Evolutionary conservation across 1,284 basidiomycete species (phyloP).

Genomic region (Trametes hirsuta): DNA sequence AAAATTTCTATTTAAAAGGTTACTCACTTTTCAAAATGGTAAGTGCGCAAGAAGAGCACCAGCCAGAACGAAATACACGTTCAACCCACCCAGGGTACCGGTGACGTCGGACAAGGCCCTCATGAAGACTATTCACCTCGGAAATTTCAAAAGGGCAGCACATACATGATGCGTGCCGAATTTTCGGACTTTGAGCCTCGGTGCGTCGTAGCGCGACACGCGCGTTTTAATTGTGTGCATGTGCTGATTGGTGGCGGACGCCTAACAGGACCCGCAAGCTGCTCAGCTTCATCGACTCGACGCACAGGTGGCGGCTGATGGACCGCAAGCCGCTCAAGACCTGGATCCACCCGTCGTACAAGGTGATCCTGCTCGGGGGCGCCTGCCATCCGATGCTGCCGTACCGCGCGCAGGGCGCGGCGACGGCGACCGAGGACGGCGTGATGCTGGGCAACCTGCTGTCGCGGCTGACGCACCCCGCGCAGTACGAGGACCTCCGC

Average conservation of each 20-base stretch:
- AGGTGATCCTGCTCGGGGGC: constrained; percentile 47
- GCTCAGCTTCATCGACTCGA: constrained; percentile 42
- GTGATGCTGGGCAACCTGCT: constrained; percentile 64
- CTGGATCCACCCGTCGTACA: constrained; percentile 44
- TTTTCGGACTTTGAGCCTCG: constrained; percentile 50
- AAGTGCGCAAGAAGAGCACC: too few species aligned
- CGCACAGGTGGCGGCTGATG: constrained; percentile 50
- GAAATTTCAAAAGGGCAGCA: constrained; percentile 52
- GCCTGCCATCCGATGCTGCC: constrained; percentile 71
- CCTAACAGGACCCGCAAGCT: constrained; percentile 43
- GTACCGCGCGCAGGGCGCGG: constrained; percentile 69
- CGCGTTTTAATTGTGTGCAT: not conserved
- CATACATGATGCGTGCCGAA: constrained; percentile 47
- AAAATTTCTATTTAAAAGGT: too few species aligned
- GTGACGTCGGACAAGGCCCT: too few species aligned
- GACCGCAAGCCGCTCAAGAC: constrained; percentile 44
- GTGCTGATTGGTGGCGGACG: not conserved
- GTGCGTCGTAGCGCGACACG: constrained; percentile 27
- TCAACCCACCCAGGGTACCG: too few species aligned
- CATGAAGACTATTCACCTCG: too few species aligned
- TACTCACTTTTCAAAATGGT: too few species aligned
- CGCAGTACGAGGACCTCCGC: constrained; percentile 57
- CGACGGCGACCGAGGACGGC: constrained; percentile 72
- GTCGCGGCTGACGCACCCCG: constrained; percentile 44
- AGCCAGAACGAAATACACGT: too few species aligned